Percentiles rank a stretch among this genome's conserved stretches.
Conservation (phyloP, 202 grass and related monocot genomes). For the Panicum virgatum region DNA sequence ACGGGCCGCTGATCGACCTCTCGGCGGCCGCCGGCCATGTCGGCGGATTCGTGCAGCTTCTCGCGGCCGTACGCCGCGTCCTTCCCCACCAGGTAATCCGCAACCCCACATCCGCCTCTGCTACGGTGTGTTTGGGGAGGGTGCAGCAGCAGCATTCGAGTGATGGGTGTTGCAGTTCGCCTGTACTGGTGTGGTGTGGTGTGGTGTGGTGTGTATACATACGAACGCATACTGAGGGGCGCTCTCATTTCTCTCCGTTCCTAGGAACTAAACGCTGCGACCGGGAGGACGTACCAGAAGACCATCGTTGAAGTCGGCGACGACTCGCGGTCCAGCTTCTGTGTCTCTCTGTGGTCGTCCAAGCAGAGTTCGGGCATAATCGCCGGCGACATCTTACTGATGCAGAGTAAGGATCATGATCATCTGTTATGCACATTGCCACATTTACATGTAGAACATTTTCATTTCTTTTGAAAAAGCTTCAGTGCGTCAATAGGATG, state of each 20-base stretch:
- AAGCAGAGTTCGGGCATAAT: constrained; percentile 32
- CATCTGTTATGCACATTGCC: background rate
- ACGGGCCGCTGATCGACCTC: constrained; percentile 76
- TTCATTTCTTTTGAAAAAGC: background rate
- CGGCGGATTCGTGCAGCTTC: constrained; percentile 60
- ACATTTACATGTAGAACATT: background rate
- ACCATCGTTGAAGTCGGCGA: constrained; percentile 50
- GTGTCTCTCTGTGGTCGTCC: constrained; percentile 55
- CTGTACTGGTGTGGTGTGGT: too few relatives aligned
- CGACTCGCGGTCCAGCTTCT: constrained; percentile 54
- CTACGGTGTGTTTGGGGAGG: background rate
- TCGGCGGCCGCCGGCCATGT: constrained; percentile 51
- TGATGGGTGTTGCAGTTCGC: background rate
- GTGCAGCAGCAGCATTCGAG: background rate
- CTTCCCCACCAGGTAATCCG: constrained; percentile 39
- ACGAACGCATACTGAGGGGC: background rate
- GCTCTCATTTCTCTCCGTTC: background rate
- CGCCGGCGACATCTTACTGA: constrained; percentile 50
- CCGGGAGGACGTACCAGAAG: constrained; percentile 40
- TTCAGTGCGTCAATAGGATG: background rate
- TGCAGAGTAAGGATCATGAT: constrained; percentile 54
- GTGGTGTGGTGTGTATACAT: too few relatives aligned
- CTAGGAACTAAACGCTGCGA: constrained; percentile 50
- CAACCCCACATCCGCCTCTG: background rate
- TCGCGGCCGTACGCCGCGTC: constrained; percentile 44